Conservation (phyloP, 305 asterid species). For the Solanum hybrid region DNA sequence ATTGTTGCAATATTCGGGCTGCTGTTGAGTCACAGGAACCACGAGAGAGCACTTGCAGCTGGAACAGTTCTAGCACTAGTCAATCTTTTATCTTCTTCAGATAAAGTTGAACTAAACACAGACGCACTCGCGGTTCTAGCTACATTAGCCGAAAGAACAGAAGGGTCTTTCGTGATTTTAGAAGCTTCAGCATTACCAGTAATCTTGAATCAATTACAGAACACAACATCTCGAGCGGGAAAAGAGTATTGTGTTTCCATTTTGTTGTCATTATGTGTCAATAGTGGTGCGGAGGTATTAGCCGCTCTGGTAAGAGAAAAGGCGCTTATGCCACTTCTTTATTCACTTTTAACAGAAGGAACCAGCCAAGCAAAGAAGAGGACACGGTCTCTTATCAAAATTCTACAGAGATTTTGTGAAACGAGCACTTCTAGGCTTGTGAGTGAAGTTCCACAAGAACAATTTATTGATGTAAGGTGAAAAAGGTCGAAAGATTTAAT, state of each 20-base stretch:
- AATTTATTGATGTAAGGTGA: constrained; percentile 40
- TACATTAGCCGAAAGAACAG: constrained; percentile 35
- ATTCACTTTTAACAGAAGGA: constrained; percentile 46
- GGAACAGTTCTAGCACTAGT: constrained; percentile 34
- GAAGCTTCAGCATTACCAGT: constrained; percentile 22
- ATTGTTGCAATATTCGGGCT: constrained; percentile 53
- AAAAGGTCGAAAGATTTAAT: background rate
- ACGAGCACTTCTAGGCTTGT: constrained; percentile 23
- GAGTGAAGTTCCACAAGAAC: constrained; percentile 29
- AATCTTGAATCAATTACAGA: constrained; percentile 18
- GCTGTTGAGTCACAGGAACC: constrained; percentile 35
- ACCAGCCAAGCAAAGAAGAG: constrained; percentile 48
- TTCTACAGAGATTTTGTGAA: constrained; percentile 51
- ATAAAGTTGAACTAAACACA: constrained; percentile 36
- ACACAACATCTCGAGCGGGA: constrained; percentile 36
- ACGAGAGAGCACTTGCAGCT: constrained; percentile 30
- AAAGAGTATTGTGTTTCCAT: constrained; percentile 59
- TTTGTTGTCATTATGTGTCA: constrained; percentile 40
- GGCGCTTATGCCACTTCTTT: constrained; percentile 43
- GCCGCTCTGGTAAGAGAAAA: constrained; percentile 37
- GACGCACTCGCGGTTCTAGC: constrained; percentile 56
- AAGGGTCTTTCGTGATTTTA: constrained; percentile 37
- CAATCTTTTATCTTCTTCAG: constrained; percentile 31
- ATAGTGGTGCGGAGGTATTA: constrained; percentile 48
- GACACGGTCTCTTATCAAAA: constrained; percentile 47